Conservation (phyloP, 257 asterid genomes). For the Plantago ovata region DNA sequence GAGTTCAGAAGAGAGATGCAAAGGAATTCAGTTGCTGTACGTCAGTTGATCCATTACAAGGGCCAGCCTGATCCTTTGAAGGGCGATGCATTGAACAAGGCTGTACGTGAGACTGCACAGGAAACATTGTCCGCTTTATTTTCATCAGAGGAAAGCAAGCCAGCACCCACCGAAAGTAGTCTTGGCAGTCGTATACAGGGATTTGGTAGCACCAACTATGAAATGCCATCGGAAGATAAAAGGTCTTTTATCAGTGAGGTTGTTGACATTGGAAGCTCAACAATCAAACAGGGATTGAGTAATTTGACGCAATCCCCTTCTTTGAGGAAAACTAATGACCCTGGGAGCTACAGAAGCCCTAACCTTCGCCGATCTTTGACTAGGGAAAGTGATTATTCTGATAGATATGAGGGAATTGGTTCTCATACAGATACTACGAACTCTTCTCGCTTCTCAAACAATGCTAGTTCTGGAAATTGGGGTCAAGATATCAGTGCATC, state of each 20-base stretch:
- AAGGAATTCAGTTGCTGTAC: conserved; percentile 82
- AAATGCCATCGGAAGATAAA: conserved; percentile 70
- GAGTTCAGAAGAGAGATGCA: conserved; percentile 99
- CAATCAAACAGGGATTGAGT: conserved; percentile 83
- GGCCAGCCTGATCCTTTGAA: conserved; percentile 93
- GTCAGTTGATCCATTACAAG: conserved; percentile 89
- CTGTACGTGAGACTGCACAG: conserved; percentile 97
- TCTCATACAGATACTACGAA: conserved; percentile 41
- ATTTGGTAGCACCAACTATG: conserved; percentile 78
- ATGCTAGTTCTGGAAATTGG: conserved; percentile 71
- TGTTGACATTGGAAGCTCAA: conserved; percentile 89
- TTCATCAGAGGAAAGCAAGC: conserved; percentile 71
- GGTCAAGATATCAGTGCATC: conserved; percentile 53
- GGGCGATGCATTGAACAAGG: conserved; percentile 91
- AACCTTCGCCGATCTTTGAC: conserved; percentile 86
- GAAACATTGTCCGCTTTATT: conserved; percentile 85
- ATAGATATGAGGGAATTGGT: conserved; percentile 54
- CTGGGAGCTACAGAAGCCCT: conserved; percentile 80
- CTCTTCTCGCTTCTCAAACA: conserved; percentile 47
- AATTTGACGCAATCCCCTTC: conserved; percentile 79
- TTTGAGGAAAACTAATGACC: conserved; percentile 53
- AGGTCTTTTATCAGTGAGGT: conserved; percentile 87
- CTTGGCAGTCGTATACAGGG: conserved; percentile 94
- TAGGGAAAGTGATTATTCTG: conserved; percentile 50
- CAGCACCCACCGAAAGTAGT: conserved; percentile 55